Evolutionary conservation across 345 rosid species (phyloP).

Genomic region (Citrus sp.): DNA sequence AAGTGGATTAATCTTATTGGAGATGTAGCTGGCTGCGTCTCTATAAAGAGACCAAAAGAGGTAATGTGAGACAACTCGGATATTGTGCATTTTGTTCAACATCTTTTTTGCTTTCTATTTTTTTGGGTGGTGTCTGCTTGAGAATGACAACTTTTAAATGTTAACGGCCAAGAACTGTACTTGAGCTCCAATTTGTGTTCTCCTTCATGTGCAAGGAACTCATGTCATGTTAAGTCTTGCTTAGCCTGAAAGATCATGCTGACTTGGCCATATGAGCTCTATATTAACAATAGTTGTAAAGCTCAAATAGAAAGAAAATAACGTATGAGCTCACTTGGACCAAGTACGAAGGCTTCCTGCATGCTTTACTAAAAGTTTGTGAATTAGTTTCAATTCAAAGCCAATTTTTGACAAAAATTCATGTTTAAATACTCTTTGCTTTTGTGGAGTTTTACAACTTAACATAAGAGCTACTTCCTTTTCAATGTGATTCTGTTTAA

Average conservation of each 20-base stretch:
- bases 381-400: not conserved
- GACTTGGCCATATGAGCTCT: no score
- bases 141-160: not conserved
- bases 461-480: not conserved
- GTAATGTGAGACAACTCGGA: slow-evolving; percentile 26
- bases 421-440: no score
- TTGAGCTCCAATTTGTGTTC: not conserved
- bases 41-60: slow-evolving; percentile 98
- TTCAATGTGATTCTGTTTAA: no score
- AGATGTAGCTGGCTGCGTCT: slow-evolving; percentile 76
- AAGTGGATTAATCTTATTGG: slow-evolving; percentile 94
- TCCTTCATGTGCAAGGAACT: no score
- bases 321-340: not conserved
- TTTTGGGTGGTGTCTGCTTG: not conserved
- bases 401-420: not conserved
- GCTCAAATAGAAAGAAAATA: not conserved
- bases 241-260: no score
- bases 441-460: no score
- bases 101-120: not conserved
- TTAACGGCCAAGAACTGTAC: not conserved
- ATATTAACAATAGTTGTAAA: not conserved
- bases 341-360: not conserved
- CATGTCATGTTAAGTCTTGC: no score
- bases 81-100: not conserved
- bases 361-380: not conserved